Base-by-base conservation (phyloP, 1,139 yeast genomes). In the Hyphopichia fennica region DNA sequence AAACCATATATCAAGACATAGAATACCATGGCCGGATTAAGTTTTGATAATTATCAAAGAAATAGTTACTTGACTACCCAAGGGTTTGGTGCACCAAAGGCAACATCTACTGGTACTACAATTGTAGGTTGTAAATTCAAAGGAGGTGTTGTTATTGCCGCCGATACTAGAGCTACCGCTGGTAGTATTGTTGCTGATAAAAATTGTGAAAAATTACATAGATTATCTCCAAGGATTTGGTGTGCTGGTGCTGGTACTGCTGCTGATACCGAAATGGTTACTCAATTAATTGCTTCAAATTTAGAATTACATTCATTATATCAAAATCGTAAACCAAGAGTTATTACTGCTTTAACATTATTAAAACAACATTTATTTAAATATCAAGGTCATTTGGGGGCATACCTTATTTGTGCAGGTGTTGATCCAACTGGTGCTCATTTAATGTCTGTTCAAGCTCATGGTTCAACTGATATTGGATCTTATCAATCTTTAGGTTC, bases 241-340 rank as follows among this genome's bases (percentile, higher is more conserved):
- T 93, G 98, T 81, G 97, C 97, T 42, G 99, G 99, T 56, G 99
- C 99, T 3, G 99, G 99, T 64, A 93, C 99, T 16, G 99, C 99
- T 36, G 99, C 99, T n/a, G 99, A 93, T 63, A 93, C 97, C 10
- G 98, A 93, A 63, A 86, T 87, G 87, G 96, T 88, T 23, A 93
- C 99, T 6, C 96, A 89, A 65, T 76, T 93, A 60, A 90, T 90
- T 55, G 82, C 91, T 25, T 88, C 96, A 39, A 91, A 91, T 63
- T 73, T 93, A 53, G 99, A 93, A 65, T 72, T 93, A 51, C 99
- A 91, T 65, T 75, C 95, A 16, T 72, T 90, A 65, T 82, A 86
- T 52, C 84, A 93, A 40, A 82, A 82, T 50, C 82, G 98, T 53
- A 81, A 83, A 52, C 98, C 99, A 32, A 77, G 99, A 53, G 99